Evolutionary conservation across 2,329 filamentous ascomycete genomes (phyloP).

Genomic region (Aspergillus sp.): DNA sequence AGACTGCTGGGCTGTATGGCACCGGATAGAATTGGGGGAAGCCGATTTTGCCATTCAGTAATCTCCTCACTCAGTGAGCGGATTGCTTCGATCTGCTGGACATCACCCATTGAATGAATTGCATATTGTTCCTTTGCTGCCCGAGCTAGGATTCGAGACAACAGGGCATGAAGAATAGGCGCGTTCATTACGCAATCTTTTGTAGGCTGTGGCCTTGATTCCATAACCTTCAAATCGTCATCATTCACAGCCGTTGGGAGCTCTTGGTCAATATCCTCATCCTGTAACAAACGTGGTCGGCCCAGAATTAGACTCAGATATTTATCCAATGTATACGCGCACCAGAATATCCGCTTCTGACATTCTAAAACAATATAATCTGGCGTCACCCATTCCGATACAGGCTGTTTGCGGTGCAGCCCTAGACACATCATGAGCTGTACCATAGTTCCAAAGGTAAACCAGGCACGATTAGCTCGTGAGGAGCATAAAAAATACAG

Average conservation of each 20-base stretch:
- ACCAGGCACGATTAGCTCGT: constrained; percentile 34
- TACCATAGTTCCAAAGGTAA: constrained; percentile 30
- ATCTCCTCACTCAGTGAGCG: constrained; percentile 7
- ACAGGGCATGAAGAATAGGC: constrained; percentile 13
- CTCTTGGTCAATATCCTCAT: constrained; percentile 22
- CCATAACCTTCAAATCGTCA: constrained; percentile 1
- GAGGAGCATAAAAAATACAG: constrained; percentile 35
- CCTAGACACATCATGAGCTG: constrained; percentile 34
- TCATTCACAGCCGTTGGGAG: constrained; percentile 8
- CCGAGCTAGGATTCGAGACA: constrained; percentile 13
- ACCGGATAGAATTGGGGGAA: constrained; percentile 13
- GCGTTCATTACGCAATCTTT: constrained; percentile 21
- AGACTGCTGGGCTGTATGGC: constrained; percentile 15
- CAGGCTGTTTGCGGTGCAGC: constrained; percentile 23
- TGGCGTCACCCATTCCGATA: not conserved
- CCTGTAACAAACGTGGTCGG: constrained; percentile 29
- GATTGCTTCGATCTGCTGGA: constrained; percentile 8
- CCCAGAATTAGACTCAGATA: constrained; percentile 37
- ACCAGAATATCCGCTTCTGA: constrained; percentile 34
- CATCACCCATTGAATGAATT: constrained; percentile 5
- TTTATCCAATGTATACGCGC: constrained; percentile 34
- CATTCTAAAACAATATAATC: constrained; percentile 16
- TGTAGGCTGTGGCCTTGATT: not conserved
- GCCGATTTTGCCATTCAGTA: constrained; percentile 9
- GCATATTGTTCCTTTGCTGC: constrained; percentile 17